phyloP scores from a whole-genome alignment of 1,139 yeast species.

The Protomyces lactucae-debilis region DNA sequence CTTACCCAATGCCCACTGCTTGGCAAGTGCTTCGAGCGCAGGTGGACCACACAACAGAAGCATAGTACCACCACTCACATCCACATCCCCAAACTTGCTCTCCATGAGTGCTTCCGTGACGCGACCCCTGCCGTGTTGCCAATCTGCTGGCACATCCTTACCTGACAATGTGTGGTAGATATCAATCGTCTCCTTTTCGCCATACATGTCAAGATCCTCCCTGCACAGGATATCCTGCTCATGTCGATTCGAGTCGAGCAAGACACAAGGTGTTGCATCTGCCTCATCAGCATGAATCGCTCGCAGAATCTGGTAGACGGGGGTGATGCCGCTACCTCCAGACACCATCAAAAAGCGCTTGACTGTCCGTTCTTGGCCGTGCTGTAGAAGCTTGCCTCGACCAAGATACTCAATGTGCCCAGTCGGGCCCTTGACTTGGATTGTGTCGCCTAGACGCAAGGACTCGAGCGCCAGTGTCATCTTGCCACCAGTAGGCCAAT shows the following conservation, averaged over 20 bases:
- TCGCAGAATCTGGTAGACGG: slow-evolving; percentile 64
- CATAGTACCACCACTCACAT: slow-evolving; percentile 1
- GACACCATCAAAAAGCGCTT: slow-evolving; percentile 69
- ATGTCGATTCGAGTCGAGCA: slow-evolving; percentile 74
- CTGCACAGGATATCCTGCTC: slow-evolving; percentile 72
- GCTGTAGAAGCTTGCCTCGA: slow-evolving; percentile 44
- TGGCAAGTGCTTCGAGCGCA: slow-evolving; percentile 14
- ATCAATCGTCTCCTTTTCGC: slow-evolving; percentile 43
- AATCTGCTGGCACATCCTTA: slow-evolving; percentile 6
- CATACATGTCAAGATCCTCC: slow-evolving; percentile 68
- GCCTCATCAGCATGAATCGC: slow-evolving; percentile 64
- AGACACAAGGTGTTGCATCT: slow-evolving; percentile 76
- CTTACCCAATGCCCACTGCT: slow-evolving; percentile 12
- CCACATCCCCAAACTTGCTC: slow-evolving; percentile 5
- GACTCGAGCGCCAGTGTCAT: slow-evolving; percentile 67
- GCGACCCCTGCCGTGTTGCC: slow-evolving; percentile 28
- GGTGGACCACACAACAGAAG: slow-evolving; percentile 23
- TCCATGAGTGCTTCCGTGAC: slow-evolving; percentile 28
- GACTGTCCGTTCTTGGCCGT: slow-evolving; percentile 49
- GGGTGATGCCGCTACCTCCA: slow-evolving; percentile 81
- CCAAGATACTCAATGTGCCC: slow-evolving; percentile 82
- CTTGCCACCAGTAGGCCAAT: slow-evolving; percentile 54
- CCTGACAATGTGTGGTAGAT: slow-evolving; percentile 31
- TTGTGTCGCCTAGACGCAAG: slow-evolving; percentile 35
- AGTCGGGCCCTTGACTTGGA: slow-evolving; percentile 52